Evolutionary conservation across 495 filamentous ascomycete species (phyloP).

Genomic region (Penicillium daleae): DNA sequence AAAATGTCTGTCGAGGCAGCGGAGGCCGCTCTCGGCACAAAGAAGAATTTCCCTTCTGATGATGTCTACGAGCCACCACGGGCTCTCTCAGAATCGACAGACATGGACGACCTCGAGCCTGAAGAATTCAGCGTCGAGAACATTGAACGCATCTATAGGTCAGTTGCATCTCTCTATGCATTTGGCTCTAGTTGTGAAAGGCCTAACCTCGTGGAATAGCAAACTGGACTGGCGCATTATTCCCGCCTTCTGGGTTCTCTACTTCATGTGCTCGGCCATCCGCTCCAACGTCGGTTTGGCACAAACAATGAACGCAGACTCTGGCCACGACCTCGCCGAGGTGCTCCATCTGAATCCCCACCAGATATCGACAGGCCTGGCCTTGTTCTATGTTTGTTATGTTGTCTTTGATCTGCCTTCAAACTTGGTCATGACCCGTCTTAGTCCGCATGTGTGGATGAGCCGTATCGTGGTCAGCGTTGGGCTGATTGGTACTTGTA

Average conservation of each 20-base stretch:
- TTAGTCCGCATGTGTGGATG: conserved; percentile 92
- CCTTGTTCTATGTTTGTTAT: conserved; percentile 90
- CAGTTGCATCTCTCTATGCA: neutral
- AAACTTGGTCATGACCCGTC: conserved; percentile 83
- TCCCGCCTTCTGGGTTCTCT: conserved; percentile 90
- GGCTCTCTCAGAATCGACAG: conserved; percentile 10
- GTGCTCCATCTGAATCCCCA: conserved; percentile 68
- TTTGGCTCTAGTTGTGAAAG: neutral
- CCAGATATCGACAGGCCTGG: conserved; percentile 80
- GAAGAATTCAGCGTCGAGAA: conserved; percentile 37
- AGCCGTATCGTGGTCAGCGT: conserved; percentile 87
- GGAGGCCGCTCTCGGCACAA: conserved; percentile 11
- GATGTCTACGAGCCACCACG: conserved; percentile 35
- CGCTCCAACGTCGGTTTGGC: conserved; percentile 88
- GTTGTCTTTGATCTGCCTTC: conserved; percentile 88
- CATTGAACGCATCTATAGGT: conserved; percentile 51
- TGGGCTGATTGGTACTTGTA: conserved; percentile 79
- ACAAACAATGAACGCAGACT: conserved; percentile 80
- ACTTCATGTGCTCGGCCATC: conserved; percentile 90
- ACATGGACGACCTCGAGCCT: conserved; percentile 29
- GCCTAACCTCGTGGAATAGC: conserved; percentile 24
- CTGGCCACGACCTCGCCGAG: conserved; percentile 68
- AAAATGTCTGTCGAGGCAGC: conserved; percentile 23
- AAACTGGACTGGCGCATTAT: conserved; percentile 87
- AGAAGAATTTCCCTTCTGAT: conserved; percentile 27